Percentiles rank a stretch among this genome's conserved stretches.
Evolutionary conservation across 805 yeast species (phyloP).

Genomic region (Pichia kluyveri): DNA sequence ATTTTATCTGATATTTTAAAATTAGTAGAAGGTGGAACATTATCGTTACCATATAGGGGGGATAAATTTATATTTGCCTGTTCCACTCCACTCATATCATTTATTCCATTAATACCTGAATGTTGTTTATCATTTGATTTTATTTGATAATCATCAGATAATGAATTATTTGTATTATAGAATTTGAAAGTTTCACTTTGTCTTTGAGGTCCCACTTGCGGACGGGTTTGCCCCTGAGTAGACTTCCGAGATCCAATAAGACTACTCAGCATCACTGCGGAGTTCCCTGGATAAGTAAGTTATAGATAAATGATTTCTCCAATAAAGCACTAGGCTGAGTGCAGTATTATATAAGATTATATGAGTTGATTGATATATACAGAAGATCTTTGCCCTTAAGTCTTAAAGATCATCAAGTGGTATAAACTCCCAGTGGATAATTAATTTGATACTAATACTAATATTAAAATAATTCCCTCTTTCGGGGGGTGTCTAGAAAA

Average conservation of each 20-base stretch:
- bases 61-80: constrained; percentile 1
- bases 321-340: too few species aligned
- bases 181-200: not conserved
- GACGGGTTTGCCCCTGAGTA: not conserved
- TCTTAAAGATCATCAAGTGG: too few species aligned
- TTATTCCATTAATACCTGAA: not conserved
- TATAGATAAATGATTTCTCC: too few species aligned
- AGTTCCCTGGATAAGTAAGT: not conserved
- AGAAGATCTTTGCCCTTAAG: too few species aligned
- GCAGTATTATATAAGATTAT: too few species aligned
- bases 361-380: too few species aligned
- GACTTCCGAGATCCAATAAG: not conserved
- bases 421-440: too few species aligned
- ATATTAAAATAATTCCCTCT: too few species aligned
- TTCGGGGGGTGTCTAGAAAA: too few species aligned
- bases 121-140: not conserved
- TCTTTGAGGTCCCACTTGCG: not conserved
- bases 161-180: not conserved
- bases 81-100: not conserved
- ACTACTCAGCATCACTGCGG: not conserved
- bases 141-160: not conserved
- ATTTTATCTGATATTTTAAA: constrained; percentile 18
- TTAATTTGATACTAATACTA: too few species aligned
- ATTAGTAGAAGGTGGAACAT: constrained; percentile 10
- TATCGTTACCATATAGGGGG: constrained; percentile 5